phyloP scores from a whole-genome alignment of 129 eudicot genomes.

The Logfia minima region DNA sequence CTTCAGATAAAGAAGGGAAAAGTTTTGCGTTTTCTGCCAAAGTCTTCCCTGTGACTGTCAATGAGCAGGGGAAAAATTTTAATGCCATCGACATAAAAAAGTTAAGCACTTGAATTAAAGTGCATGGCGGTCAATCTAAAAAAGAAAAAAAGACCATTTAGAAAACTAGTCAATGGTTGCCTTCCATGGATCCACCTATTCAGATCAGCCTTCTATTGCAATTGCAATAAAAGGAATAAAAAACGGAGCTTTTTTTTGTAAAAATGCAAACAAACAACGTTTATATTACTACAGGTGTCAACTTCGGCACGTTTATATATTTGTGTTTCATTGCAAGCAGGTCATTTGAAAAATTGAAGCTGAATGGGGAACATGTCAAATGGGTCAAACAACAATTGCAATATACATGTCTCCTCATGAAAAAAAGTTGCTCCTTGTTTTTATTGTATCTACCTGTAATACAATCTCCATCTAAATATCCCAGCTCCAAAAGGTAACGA shows the following conservation, averaged over 20 bases:
- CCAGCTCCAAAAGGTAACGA: constrained; percentile 79
- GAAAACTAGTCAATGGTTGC: no score
- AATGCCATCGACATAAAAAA: not conserved
- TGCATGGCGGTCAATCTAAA: not conserved
- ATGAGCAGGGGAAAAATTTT: not conserved
- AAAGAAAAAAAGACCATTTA: no score
- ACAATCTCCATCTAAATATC: constrained; percentile 90
- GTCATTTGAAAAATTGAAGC: not conserved
- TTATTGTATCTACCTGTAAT: constrained; percentile 60
- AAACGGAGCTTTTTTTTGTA: no score
- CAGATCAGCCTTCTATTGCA: no score
- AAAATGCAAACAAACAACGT: not conserved
- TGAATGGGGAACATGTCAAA: not conserved
- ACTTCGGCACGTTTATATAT: not conserved
- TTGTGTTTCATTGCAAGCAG: not conserved
- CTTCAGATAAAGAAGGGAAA: constrained; percentile 82
- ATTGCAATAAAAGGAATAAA: no score
- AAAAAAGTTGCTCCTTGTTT: not conserved
- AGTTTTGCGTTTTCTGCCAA: constrained; percentile 89
- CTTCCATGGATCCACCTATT: no score
- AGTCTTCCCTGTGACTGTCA: constrained; percentile 83
- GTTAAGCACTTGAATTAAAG: not conserved
- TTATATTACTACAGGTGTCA: not conserved
- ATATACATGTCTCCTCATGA: not conserved
- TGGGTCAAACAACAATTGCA: not conserved